Conservation (phyloP, 1,284 basidiomycete genomes). For the Sphaerobolus stellatus region DNA sequence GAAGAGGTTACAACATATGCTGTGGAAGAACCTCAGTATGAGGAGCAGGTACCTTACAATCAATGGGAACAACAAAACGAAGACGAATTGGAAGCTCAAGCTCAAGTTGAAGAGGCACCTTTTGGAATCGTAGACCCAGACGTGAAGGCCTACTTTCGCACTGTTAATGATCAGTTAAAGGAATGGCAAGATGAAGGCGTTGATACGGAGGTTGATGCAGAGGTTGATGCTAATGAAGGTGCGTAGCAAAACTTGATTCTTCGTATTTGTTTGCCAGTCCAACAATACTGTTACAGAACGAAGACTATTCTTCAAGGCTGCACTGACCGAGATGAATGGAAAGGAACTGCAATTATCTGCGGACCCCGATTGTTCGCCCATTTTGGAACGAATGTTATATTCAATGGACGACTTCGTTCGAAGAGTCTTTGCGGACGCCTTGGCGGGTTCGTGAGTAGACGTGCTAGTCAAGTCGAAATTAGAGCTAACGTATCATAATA, state of each 20-base stretch:
- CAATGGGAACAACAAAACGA: constrained; percentile 58
- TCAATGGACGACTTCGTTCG: constrained; percentile 94
- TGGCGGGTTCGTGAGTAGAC: constrained; percentile 77
- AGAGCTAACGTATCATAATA: not conserved
- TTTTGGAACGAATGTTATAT: constrained; percentile 83
- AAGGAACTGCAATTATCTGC: constrained; percentile 89
- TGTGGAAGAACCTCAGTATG: constrained; percentile 15
- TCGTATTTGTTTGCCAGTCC: constrained; percentile 1
- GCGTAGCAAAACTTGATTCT: constrained; percentile 24
- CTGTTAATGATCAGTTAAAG: constrained; percentile 80
- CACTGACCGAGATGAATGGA: constrained; percentile 77
- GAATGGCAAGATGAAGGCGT: constrained; percentile 69
- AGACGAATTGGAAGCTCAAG: constrained; percentile 46
- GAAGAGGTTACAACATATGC: constrained; percentile 24
- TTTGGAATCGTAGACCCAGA: constrained; percentile 87
- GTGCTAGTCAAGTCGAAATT: not conserved
- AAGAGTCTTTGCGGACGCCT: constrained; percentile 81
- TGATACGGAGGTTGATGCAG: constrained; percentile 41
- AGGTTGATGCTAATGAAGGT: constrained; percentile 76
- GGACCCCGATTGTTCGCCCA: constrained; percentile 86
- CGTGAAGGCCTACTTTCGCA: constrained; percentile 88
- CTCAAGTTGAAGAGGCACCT: constrained; percentile 56
- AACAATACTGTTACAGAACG: constrained; percentile 53
- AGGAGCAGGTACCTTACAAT: constrained; percentile 15
- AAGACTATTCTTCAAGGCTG: constrained; percentile 80